Percentiles rank a stretch among this genome's conserved stretches.
Conservation (phyloP, 129 eudicot species). For the Silybum marianum region DNA sequence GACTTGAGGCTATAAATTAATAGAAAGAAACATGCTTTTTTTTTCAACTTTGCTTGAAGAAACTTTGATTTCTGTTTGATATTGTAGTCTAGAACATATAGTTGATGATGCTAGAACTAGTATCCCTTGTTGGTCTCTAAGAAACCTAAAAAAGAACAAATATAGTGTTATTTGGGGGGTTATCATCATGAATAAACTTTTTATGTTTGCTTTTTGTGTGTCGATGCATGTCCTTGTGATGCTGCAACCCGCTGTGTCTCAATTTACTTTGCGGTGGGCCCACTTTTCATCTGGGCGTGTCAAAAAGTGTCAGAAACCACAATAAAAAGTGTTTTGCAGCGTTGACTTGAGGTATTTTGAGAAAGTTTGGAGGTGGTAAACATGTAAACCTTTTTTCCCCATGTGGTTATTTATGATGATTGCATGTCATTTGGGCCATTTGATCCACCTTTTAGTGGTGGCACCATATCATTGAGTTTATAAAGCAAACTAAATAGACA, state of each 20-base stretch:
- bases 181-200: too few species aligned
- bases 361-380: too few species aligned
- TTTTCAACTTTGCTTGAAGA: neutral
- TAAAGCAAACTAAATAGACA: neutral
- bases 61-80: neutral
- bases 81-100: neutral
- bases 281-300: too few species aligned
- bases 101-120: neutral
- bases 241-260: too few species aligned
- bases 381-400: too few species aligned
- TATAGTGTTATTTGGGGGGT: neutral
- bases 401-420: too few species aligned
- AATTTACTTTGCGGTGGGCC: too few species aligned
- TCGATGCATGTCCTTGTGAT: too few species aligned
- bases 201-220: too few species aligned
- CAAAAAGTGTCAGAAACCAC: too few species aligned
- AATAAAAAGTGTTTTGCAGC: too few species aligned
- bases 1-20: constrained; percentile 17
- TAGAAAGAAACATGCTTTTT: constrained; percentile 17
- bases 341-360: too few species aligned
- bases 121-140: neutral
- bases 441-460: neutral
- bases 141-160: neutral
- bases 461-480: neutral
- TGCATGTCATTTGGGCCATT: neutral